Conservation (phyloP, 495 filamentous ascomycete species). For the Xylaria palmicola region DNA sequence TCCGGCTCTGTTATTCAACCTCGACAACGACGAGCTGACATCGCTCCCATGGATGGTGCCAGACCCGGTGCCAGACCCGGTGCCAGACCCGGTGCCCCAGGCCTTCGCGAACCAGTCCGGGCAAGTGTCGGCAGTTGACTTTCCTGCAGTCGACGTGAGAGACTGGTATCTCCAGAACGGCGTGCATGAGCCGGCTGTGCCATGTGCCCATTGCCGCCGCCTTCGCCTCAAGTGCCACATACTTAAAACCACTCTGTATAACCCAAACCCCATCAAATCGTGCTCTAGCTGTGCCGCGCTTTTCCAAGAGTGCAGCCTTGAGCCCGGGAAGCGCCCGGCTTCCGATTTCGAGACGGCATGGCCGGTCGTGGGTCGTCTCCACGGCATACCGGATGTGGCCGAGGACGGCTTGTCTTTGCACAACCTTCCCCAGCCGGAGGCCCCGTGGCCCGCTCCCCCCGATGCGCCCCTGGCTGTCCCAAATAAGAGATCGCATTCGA, state of each 20-base stretch:
- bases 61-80: too few species aligned
- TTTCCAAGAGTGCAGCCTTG: constrained; percentile 26
- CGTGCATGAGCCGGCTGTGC: constrained; percentile 38
- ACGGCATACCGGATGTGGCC: constrained; percentile 23
- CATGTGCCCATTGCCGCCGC: constrained; percentile 45
- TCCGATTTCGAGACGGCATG: constrained; percentile 46
- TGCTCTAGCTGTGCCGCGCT: constrained; percentile 25
- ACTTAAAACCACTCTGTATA: constrained; percentile 42
- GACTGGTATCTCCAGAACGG: constrained; percentile 32
- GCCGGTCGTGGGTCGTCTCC: constrained; percentile 35
- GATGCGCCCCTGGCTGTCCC: background rate
- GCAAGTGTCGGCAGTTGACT: background rate
- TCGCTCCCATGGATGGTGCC: too few species aligned
- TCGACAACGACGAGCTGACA: too few species aligned
- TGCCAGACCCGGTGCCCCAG: background rate
- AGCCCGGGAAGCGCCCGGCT: constrained; percentile 43
- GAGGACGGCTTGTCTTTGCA: background rate
- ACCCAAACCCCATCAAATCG: constrained; percentile 39
- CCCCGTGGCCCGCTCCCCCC: background rate
- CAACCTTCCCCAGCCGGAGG: background rate
- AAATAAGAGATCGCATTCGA: constrained; percentile 5
- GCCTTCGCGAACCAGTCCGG: background rate
- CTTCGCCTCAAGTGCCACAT: constrained; percentile 47
- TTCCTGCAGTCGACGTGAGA: background rate
- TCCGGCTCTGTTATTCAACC: background rate